phyloP scores from a whole-genome alignment of 192 early-diverging fungal genomes.

The Thoreauomyces humboldtii region DNA sequence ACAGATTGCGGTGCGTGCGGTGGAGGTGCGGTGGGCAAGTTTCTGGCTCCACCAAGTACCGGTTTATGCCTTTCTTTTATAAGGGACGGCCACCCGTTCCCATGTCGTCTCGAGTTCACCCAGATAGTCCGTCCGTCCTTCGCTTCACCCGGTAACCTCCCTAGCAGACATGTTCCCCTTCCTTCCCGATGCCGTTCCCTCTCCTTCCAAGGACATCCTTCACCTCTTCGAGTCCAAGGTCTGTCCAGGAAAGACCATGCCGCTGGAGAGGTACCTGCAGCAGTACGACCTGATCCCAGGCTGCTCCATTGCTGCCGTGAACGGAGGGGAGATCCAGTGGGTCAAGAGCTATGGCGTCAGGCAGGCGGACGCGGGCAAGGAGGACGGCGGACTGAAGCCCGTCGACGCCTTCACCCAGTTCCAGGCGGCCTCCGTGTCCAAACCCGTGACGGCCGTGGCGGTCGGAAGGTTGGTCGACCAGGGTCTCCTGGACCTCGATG shows the following conservation, averaged over 20 bases:
- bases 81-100: no score
- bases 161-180: no score
- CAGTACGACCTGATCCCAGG: constrained; percentile 3
- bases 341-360: constrained; percentile 3
- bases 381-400: neutral
- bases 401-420: constrained; percentile 20
- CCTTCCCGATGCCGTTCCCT: no score
- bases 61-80: no score
- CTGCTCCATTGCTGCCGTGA: neutral
- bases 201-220: no score
- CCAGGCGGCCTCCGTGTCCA: constrained; percentile 36
- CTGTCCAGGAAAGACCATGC: neutral
- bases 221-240: constrained; percentile 2
- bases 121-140: no score
- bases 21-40: no score
- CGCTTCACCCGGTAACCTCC: no score
- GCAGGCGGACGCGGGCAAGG: neutral
- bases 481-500: constrained; percentile 36
- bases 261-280: neutral
- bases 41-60: no score
- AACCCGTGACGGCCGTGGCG: constrained; percentile 33
- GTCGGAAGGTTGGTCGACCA: constrained; percentile 31
- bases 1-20: no score
- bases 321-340: constrained; percentile 4
- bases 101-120: no score